Percentiles rank a stretch among this genome's conserved stretches.
Conservation (phyloP, 1,284 basidiomycete genomes). For the Cryptococcus floricola region DNA sequence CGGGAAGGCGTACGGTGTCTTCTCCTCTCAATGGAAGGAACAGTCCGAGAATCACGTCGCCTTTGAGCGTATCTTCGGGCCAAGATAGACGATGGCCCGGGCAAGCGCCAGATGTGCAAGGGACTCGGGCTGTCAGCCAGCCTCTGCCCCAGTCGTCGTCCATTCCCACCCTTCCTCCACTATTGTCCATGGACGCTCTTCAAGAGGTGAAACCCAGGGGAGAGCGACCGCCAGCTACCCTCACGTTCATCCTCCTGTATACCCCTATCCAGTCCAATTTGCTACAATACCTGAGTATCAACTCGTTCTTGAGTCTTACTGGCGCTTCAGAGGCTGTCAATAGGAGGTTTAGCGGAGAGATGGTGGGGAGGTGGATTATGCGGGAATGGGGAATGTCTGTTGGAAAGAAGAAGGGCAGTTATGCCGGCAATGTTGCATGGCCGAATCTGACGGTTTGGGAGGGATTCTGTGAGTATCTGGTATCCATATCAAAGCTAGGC, state of each 20-base stretch:
- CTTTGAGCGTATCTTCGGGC: neutral
- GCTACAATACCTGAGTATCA: constrained; percentile 39
- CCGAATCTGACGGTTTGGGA: constrained; percentile 50
- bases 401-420: constrained; percentile 26
- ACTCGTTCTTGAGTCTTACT: constrained; percentile 44
- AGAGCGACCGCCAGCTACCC: constrained; percentile 9
- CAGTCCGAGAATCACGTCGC: neutral
- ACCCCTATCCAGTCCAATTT: constrained; percentile 35
- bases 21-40: neutral
- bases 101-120: neutral
- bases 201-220: neutral
- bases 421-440: constrained; percentile 23
- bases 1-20: neutral
- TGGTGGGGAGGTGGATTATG: constrained; percentile 46
- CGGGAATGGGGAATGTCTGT: constrained; percentile 42
- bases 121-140: neutral
- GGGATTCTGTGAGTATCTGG: constrained; percentile 43
- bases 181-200: neutral
- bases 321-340: constrained; percentile 34
- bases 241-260: constrained; percentile 30
- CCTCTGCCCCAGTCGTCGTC: neutral
- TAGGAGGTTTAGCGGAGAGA: constrained; percentile 41
- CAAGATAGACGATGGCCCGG: too few species aligned
- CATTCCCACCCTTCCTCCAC: neutral
- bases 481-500: neutral